Evolutionary conservation across 2,329 filamentous ascomycete genomes (phyloP), one percentile per base, ranked within the genome.

Genomic region (Colletotrichum scovillei): DNA sequence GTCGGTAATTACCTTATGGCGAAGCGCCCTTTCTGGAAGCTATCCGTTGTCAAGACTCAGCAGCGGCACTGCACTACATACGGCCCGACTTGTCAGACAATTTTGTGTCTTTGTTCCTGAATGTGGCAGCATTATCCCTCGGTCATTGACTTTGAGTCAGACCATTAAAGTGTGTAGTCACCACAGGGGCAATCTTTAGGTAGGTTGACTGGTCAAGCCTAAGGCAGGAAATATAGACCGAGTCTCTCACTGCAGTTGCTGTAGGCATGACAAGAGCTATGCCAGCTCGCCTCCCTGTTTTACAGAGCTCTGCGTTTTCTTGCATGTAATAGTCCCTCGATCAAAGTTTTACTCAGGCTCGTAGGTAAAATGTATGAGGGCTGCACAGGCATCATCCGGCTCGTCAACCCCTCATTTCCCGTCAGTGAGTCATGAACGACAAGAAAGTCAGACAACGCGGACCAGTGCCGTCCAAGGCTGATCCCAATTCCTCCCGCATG

Each of bases 401-500:
- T 60, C 64, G 42, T 59, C 46, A 65, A 62, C 66, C 70, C 66
- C 60, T 70, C 70, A 70, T 35, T 65, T 73, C 35, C 55, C 46
- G 60, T 69, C 70, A 65, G 67, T 73, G 70, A 73, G 70, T 73
- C 70, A 73, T 70, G 60, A 56, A 64, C 35, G 60, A 65, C 67
- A 62, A 73, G 59, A 73, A 24, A 24, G 58, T 66, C 59, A 73
- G 55, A 56, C 59, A 42, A 65, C 35, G 35, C 59, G 55, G 59
- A 59, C 66, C 60, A 59, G 46, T 64, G 28, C n/a, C 55, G 55
- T 64, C 9, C 67, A 30, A 70, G 70, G 60, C 38, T 69, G 53
- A 64, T 57, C 59, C 59, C 28, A 38, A 60, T 69, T 59, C 53
- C 69, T 59, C 59, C 55, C 35, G n/a, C 52, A 24, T 73, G 70